phyloP scores from a whole-genome alignment of 2,329 filamentous ascomycete genomes.

The Aspergillus sp. region DNA sequence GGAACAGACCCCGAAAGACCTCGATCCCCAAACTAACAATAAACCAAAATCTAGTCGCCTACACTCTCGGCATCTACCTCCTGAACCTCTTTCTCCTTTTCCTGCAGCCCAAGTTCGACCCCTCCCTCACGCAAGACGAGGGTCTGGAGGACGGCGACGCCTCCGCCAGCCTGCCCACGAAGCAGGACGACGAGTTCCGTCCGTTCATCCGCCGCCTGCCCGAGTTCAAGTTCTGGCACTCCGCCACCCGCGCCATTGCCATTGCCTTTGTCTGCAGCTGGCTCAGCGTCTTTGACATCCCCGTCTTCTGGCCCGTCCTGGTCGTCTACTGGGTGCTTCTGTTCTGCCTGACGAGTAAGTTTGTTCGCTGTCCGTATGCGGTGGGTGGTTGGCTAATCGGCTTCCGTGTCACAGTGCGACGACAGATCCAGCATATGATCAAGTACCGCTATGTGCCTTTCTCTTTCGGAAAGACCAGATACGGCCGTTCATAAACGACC shows the following conservation, averaged over 20 bases:
- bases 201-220: slow-evolving; percentile 94
- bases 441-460: slow-evolving; percentile 99
- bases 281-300: slow-evolving; percentile 92
- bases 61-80: slow-evolving; percentile 97
- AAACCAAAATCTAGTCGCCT: slow-evolving; percentile 66
- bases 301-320: slow-evolving; percentile 97
- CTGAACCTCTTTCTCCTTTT: slow-evolving; percentile 99
- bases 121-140: slow-evolving; percentile 89
- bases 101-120: slow-evolving; percentile 97
- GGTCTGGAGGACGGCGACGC: slow-evolving; percentile 92
- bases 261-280: slow-evolving; percentile 87
- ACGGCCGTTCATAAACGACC: slow-evolving; percentile 46
- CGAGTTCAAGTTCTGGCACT: slow-evolving; percentile 99
- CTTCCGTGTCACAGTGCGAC: slow-evolving; percentile 66
- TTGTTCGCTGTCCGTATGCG: slow-evolving; percentile 1
- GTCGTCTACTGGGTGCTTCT: slow-evolving; percentile 99
- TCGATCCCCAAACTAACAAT: slow-evolving; percentile 5
- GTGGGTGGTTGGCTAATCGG: background rate
- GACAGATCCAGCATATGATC: slow-evolving; percentile 99
- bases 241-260: slow-evolving; percentile 79
- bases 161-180: slow-evolving; percentile 76
- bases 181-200: slow-evolving; percentile 95
- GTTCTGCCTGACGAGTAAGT: slow-evolving; percentile 90
- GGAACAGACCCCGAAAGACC: slow-evolving; percentile 3
- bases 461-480: slow-evolving; percentile 83